phyloP scores from a whole-genome alignment of 495 filamentous ascomycete species.

The Neurospora sp. region DNA sequence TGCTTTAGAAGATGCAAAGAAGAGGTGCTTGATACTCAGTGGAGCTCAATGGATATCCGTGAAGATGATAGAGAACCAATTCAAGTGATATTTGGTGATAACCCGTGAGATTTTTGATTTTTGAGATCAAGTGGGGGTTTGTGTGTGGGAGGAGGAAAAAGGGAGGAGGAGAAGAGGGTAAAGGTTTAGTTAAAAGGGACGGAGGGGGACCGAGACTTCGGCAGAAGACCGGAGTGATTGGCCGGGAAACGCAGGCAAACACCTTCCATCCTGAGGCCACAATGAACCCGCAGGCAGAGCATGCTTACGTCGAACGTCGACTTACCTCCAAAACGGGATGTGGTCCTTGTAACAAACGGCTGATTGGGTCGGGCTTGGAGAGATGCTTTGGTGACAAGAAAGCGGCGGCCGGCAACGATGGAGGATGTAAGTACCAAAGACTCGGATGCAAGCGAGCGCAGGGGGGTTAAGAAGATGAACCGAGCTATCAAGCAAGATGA shows the following conservation, averaged over 20 bases:
- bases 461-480: constrained; percentile 40
- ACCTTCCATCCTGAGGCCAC: neutral
- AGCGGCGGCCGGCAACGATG: constrained; percentile 10
- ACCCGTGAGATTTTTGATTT: neutral
- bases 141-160: neutral
- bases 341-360: neutral
- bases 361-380: neutral
- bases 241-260: neutral
- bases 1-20: neutral
- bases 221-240: neutral
- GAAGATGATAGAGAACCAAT: neutral
- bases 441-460: constrained; percentile 41
- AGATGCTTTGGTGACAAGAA: constrained; percentile 18
- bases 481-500: constrained; percentile 46
- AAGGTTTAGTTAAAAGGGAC: neutral
- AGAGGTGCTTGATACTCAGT: neutral
- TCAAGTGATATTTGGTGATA: neutral
- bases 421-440: constrained; percentile 39
- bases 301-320: neutral
- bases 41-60: neutral
- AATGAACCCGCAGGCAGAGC: neutral
- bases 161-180: neutral
- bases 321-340: constrained; percentile 23
- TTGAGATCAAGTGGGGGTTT: neutral
- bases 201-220: neutral